These are phyloP conservation scores for Botrytis squamosa DNA, from an alignment of 2,329 filamentous ascomycete species.

Conservation along the genomic window DNA sequence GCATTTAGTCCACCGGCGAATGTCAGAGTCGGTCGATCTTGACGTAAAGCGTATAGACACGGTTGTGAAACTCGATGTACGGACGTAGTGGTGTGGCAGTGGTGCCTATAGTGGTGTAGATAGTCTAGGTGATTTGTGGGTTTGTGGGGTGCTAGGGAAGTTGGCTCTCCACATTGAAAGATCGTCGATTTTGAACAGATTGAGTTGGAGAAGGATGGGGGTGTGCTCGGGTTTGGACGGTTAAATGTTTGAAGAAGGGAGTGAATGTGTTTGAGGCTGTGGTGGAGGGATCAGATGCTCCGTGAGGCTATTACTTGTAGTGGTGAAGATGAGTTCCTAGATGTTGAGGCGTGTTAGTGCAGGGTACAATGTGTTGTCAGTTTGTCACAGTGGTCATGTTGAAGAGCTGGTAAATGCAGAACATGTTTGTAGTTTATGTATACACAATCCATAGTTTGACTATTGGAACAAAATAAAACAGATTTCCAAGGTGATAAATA, in stretches of 20 bases:
- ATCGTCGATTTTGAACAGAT: neutral
- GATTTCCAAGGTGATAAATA: neutral
- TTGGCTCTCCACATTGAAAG: neutral
- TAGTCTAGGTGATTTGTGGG: neutral
- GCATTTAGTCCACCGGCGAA: neutral
- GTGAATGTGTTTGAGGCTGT: neutral
- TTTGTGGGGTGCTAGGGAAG: conserved; percentile 5
- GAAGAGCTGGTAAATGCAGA: neutral
- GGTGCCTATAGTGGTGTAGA: neutral
- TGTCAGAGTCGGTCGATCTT: neutral
- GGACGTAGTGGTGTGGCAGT: neutral
- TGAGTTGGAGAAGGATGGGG: neutral
- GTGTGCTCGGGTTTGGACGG: neutral
- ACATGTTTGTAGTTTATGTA: neutral
- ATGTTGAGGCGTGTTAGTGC: too few relatives aligned
- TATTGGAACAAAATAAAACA: neutral
- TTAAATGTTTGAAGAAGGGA: neutral
- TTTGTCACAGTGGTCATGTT: neutral
- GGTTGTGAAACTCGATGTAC: neutral
- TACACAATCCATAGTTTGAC: neutral
- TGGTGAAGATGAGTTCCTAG: neutral
- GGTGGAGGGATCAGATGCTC: neutral
- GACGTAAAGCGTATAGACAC: conserved; percentile 10
- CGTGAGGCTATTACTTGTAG: neutral
- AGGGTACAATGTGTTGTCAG: neutral